Conservation (phyloP, 176 grass and related monocot species). For the Raddia guianensis region DNA sequence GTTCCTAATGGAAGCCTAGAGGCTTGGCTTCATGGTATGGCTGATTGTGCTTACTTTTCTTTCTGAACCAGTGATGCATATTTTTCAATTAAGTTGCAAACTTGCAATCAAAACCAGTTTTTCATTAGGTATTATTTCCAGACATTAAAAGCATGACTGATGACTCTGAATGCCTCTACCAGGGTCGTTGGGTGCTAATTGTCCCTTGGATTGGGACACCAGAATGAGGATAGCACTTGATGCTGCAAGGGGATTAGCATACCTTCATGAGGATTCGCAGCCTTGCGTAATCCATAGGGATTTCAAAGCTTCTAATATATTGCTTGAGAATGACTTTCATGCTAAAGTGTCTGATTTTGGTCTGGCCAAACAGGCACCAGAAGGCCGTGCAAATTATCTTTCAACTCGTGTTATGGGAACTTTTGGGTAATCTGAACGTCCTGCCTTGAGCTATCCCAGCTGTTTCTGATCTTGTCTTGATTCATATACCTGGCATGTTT, state of each 20-base stretch:
- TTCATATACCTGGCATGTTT: slow-evolving; percentile 40
- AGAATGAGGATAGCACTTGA: slow-evolving; percentile 99
- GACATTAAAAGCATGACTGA: slow-evolving; percentile 14
- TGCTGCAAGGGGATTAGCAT: slow-evolving; percentile 93
- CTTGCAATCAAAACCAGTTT: background rate
- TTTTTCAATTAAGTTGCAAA: slow-evolving; percentile 6
- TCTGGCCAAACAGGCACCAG: slow-evolving; percentile 94
- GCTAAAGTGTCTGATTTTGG: slow-evolving; percentile 99
- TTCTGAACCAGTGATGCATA: slow-evolving; percentile 10
- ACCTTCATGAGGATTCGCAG: slow-evolving; percentile 97
- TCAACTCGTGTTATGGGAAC: slow-evolving; percentile 99
- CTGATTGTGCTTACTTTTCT: slow-evolving; percentile 28
- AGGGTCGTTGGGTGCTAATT: slow-evolving; percentile 76
- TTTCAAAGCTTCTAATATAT: slow-evolving; percentile 99
- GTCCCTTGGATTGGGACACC: slow-evolving; percentile 95
- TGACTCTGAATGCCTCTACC: slow-evolving; percentile 35
- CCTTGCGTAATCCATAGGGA: slow-evolving; percentile 99
- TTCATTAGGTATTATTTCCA: slow-evolving; percentile 31
- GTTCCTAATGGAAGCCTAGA: slow-evolving; percentile 97
- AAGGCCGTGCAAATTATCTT: slow-evolving; percentile 88
- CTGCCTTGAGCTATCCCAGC: slow-evolving; percentile 2
- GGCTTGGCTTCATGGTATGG: slow-evolving; percentile 96
- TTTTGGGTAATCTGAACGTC: slow-evolving; percentile 72
- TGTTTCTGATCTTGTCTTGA: slow-evolving; percentile 37
- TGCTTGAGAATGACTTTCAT: slow-evolving; percentile 95